Base-by-base conservation (phyloP, 73 alveolate species). In the Paramecium tetraurelia region DNA sequence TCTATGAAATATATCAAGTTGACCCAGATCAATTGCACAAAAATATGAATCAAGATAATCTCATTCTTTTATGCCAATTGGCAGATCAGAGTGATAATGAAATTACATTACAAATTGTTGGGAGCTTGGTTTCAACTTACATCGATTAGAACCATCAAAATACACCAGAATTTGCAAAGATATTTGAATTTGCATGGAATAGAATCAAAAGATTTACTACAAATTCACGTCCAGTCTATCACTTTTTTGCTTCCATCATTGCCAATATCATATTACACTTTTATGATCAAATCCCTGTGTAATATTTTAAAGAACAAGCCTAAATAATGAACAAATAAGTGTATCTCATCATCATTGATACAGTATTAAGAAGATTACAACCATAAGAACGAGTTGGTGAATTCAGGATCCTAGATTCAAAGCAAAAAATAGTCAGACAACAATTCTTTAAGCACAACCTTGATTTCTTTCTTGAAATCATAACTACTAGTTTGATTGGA, bases 171-270 rank as follows among this genome's bases (percentile, higher is more conserved):
- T 59, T 59, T 59, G 83, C 11, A 11, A 59, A 59, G 9, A 59
- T 59, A 59, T 59, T 59, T 59, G 83, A 59, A 59, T 59, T 59
- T 59, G 83, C 83, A 59, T 59, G 83, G 83, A 59, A 59, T 33
- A 59, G 83, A 33, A 59, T 59, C 43, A 24, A 33, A 29, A 24
- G 83, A 33, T 59, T 59, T 59, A 59, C 44, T 9, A 22, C 38
- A 0, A 20, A 59, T 24, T 24, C 46, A 9, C 12, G 38, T 4
- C 83, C 83, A 59, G 83, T 59, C 43, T 59, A 31, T 63, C 84
- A 63, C 10, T 63, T 63, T 16, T 63, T 63, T 63, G 50, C 84
- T 12, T 63, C 84, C 24, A 63, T 63, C 11, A 63, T 63, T 7
- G 44, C 84, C 0, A 63, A 63, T 63, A 63, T 63, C 41, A 63